These are phyloP conservation scores for Pythium grandisporangium DNA, from an alignment of 352 stramenopile genomes.

Conservation along the genomic window DNA sequence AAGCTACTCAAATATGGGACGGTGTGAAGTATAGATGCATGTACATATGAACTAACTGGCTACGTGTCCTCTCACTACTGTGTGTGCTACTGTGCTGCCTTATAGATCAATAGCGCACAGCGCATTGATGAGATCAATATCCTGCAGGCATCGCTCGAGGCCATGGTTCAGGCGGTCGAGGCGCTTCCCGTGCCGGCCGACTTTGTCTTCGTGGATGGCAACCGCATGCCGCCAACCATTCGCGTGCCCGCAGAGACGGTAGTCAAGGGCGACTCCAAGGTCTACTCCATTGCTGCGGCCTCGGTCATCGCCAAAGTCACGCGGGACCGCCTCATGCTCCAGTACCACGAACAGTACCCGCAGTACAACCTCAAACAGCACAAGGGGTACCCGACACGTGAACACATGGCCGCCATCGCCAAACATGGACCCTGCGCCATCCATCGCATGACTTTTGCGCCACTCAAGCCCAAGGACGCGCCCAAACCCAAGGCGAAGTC, in stretches of 20 bases:
- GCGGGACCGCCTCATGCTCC: constrained; percentile 95
- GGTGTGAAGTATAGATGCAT: no score
- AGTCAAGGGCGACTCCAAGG: constrained; percentile 93
- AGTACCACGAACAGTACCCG: constrained; percentile 90
- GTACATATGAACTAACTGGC: no score
- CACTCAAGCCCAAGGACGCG: constrained; percentile 79
- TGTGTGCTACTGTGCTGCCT: no score
- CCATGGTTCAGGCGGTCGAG: constrained; percentile 89
- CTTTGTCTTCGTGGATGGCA: constrained; percentile 95
- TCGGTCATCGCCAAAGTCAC: constrained; percentile 98
- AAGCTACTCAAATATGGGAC: no score
- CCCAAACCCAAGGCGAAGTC: constrained; percentile 6
- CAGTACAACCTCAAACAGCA: constrained; percentile 93
- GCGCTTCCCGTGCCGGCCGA: constrained; percentile 29
- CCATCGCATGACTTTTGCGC: constrained; percentile 95
- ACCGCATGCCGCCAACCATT: constrained; percentile 89
- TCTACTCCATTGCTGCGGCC: constrained; percentile 96
- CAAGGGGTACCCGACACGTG: constrained; percentile 95
- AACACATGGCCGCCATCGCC: constrained; percentile 86
- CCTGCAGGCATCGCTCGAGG: constrained; percentile 94
- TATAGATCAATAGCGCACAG: constrained; percentile 44
- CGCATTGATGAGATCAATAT: constrained; percentile 99
- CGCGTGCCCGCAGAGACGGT: constrained; percentile 82
- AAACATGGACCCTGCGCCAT: constrained; percentile 90
- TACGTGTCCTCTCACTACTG: no score